Percentiles rank a stretch among this genome's conserved stretches.
These are phyloP conservation scores for Tetradesmus lagerheimii DNA, from an alignment of 139 green algal species.

Conservation along the genomic window DNA sequence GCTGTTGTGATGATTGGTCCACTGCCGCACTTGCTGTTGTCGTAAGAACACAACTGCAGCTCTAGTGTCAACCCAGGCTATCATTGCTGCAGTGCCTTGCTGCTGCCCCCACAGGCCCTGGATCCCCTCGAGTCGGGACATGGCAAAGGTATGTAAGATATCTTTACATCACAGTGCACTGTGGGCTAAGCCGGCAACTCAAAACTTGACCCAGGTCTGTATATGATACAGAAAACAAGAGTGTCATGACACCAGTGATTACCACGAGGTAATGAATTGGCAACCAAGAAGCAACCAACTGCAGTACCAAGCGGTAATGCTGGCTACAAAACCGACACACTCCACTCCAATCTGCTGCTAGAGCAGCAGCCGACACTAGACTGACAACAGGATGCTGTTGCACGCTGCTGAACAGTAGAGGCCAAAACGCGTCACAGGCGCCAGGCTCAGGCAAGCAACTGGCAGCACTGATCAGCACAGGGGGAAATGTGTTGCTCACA, in stretches of 20 bases:
- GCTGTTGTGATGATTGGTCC: too few species aligned
- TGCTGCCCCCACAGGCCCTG: too few species aligned
- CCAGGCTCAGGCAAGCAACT: not conserved
- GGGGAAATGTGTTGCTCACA: not conserved
- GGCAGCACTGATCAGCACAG: not conserved
- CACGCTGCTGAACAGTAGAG: constrained; percentile 31
- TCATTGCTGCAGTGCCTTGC: too few species aligned
- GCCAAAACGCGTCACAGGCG: not conserved
- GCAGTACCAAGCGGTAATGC: constrained; percentile 6
- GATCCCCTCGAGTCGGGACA: too few species aligned
- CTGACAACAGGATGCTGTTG: constrained; percentile 34
- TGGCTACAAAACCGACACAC: constrained; percentile 12
- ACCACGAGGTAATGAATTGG: not conserved
- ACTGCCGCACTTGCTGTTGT: too few species aligned
- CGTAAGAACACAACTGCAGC: too few species aligned
- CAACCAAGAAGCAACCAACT: not conserved
- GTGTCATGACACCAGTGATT: constrained; percentile 7
- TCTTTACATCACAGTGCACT: constrained; percentile 34
- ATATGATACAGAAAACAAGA: constrained; percentile 31
- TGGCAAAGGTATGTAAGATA: not conserved
- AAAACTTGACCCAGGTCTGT: constrained; percentile 26
- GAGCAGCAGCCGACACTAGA: constrained; percentile 12
- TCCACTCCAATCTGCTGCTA: constrained; percentile 6
- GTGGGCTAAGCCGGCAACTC: constrained; percentile 33
- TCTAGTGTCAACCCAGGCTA: too few species aligned